Evolutionary conservation across 2,329 filamentous ascomycete species (phyloP).

Genomic region (Pezizomycotina sp.): DNA sequence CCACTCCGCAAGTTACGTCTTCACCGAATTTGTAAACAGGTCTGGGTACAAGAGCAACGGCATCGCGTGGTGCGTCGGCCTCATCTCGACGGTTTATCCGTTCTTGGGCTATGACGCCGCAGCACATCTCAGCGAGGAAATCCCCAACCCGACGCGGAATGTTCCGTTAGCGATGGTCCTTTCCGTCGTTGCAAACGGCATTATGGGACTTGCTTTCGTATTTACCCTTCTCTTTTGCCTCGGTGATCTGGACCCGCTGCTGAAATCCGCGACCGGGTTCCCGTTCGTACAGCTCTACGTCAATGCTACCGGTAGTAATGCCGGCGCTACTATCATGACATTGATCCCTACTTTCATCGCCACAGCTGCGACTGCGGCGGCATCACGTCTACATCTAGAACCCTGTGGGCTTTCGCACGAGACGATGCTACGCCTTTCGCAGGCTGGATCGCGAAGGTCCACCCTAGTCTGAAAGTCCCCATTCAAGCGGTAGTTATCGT

Average conservation of each 20-base stretch:
- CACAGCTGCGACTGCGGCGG: slow-evolving; percentile 27
- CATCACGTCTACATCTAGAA: slow-evolving; percentile 29
- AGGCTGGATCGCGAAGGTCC: slow-evolving; percentile 30
- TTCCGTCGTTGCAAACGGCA: slow-evolving; percentile 31
- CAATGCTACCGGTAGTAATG: slow-evolving; percentile 25
- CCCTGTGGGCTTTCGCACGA: slow-evolving; percentile 31
- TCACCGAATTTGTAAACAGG: too few relatives aligned
- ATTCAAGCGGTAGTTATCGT: too few relatives aligned
- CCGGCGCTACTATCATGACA: slow-evolving; percentile 26
- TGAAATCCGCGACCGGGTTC: slow-evolving; percentile 32
- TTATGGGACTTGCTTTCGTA: slow-evolving; percentile 33
- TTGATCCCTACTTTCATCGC: slow-evolving; percentile 26
- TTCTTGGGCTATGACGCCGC: too few relatives aligned
- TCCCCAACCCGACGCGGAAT: slow-evolving; percentile 3
- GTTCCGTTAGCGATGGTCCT: slow-evolving; percentile 28
- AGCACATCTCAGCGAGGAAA: too few relatives aligned
- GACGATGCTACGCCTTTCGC: slow-evolving; percentile 29
- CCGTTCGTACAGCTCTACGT: slow-evolving; percentile 33
- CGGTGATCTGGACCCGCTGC: slow-evolving; percentile 29
- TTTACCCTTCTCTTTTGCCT: slow-evolving; percentile 34
- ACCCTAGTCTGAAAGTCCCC: too few relatives aligned
- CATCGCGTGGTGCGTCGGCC: too few relatives aligned
- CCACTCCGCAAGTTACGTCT: too few relatives aligned
- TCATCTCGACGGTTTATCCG: too few relatives aligned
- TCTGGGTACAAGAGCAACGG: too few relatives aligned